Evolutionary conservation across 2,329 filamentous ascomycete species (phyloP).

Genomic region (Alternaria conjuncta): DNA sequence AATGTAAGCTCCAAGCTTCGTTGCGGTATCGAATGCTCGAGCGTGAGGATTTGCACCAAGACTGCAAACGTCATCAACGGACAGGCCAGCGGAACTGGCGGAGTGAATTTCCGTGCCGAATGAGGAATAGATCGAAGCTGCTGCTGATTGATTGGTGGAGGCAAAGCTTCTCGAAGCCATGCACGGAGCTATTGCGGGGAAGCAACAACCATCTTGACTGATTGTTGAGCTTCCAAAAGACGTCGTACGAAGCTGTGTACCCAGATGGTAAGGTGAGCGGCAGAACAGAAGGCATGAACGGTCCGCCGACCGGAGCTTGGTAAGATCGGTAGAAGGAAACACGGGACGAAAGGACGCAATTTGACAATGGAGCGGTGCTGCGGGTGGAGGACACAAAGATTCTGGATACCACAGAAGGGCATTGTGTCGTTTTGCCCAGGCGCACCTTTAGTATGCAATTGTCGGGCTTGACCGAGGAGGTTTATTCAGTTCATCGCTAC

Average conservation of each 20-base stretch:
- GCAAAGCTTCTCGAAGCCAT: slow-evolving; percentile 26
- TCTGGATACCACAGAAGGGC: neutral
- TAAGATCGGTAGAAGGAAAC: neutral
- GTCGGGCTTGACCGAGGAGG: neutral
- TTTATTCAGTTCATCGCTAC: neutral
- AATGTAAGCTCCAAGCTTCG: slow-evolving; percentile 24
- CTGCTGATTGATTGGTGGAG: slow-evolving; percentile 36
- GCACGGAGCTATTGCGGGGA: slow-evolving; percentile 18
- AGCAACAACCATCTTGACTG: slow-evolving; percentile 1
- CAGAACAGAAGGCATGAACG: neutral
- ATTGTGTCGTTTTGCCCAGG: neutral
- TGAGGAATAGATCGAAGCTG: slow-evolving; percentile 12
- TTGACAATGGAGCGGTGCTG: neutral
- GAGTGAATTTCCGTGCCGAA: slow-evolving; percentile 30
- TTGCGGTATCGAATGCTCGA: slow-evolving; percentile 18
- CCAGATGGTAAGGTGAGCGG: neutral
- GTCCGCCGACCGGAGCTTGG: slow-evolving; percentile 7
- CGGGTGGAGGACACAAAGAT: neutral
- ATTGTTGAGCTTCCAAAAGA: neutral
- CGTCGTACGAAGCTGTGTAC: neutral
- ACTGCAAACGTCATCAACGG: slow-evolving; percentile 21
- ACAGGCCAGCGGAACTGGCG: slow-evolving; percentile 30
- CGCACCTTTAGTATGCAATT: neutral
- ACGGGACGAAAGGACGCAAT: neutral
- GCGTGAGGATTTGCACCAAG: slow-evolving; percentile 14